Conservation (phyloP, 345 rosid species). For the Eucalyptus marginata region DNA sequence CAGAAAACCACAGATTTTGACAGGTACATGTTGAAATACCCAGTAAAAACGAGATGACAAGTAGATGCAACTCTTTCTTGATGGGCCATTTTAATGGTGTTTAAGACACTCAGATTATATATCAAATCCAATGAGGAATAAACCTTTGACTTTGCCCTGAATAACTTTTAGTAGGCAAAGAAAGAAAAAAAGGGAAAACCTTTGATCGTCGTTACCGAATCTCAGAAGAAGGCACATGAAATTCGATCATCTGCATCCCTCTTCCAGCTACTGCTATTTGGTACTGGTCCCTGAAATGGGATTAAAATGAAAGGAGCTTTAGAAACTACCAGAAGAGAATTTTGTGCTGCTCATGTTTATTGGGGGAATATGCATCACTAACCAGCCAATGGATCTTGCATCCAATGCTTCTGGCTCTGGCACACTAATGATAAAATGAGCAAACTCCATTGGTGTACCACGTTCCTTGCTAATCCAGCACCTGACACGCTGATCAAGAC, state of each 20-base stretch:
- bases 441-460: conserved; percentile 33
- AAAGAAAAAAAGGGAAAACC: neutral
- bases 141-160: neutral
- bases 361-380: conserved; percentile 3
- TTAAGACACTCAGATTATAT: neutral
- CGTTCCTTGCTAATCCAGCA: conserved; percentile 55
- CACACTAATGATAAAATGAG: conserved; percentile 55
- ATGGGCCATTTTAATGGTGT: neutral
- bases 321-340: neutral
- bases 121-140: neutral
- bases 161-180: neutral
- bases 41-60: neutral
- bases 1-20: neutral
- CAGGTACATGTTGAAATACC: neutral
- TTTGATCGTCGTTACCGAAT: neutral
- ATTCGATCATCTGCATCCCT: conserved; percentile 83
- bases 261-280: conserved; percentile 86
- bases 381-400: conserved; percentile 63
- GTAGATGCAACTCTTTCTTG: neutral
- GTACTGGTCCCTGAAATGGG: conserved; percentile 40
- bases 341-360: neutral
- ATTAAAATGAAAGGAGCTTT: neutral
- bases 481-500: conserved; percentile 93
- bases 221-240: conserved; percentile 3
- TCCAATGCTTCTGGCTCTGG: conserved; percentile 90